Base-by-base conservation (phyloP, 2,329 filamentous ascomycete genomes). In the Seiridium cupressi region DNA sequence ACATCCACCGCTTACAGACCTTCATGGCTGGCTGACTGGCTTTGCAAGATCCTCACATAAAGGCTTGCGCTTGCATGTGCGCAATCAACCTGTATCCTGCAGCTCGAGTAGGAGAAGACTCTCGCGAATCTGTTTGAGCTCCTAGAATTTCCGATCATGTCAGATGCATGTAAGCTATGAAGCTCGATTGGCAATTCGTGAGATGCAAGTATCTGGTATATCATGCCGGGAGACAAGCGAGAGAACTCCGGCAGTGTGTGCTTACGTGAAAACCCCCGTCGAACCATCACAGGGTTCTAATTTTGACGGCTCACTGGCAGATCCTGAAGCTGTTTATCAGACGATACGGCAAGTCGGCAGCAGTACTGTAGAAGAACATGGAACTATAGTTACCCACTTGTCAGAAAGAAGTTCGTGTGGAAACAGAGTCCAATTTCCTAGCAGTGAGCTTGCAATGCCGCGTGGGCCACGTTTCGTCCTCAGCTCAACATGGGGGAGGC, bases 11-110 rank as follows among this genome's bases (percentile, higher is more conserved):
- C 9, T 8, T n/a, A 9, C 40, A 8, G 40, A 44, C 31, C 8
- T 51, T 51, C 18, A 51, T 51, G n/a, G 49, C 49, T 51, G 49
- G 49, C 49, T 51, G 49, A 51, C 6, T 51, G 31, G 49, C 49
- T 51, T 13, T 42, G 13, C 13, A 42, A 42, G 38, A 7, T 42
- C 7, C 7, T 42, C 38, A 42, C 13, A 1, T 31, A 51, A 9
- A 31, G 49, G 49, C 49, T 51, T 51, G 32, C 49, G 9, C 9
- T 35, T 51, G 31, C 49, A 51, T 31, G 9, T 35, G n/a, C n/a
- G 32, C 26, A 10, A 9, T 32, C 18, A 26, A 26, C 18, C 18
- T 26, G 18, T 26, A 26, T 26, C 18, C 18, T 26, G 18, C 18
- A 26, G 18, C 18, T 26, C 18, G 18, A 26, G 18, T 26, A 26